Evolutionary conservation across 179 eudicot genomes (phyloP).

Genomic region (Carnegiea gigantea): DNA sequence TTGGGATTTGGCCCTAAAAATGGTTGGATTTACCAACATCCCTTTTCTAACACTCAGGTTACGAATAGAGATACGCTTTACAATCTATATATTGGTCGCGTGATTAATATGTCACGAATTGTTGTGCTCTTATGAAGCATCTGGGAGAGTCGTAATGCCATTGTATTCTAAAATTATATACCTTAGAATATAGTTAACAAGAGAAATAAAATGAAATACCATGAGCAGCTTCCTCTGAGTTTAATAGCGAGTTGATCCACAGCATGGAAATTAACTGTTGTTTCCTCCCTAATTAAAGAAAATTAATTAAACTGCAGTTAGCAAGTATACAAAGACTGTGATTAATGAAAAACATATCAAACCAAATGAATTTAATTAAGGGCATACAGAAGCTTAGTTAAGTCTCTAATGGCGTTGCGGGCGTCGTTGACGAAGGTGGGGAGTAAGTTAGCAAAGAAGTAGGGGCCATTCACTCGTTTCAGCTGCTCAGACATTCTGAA

Average conservation of each 20-base stretch:
- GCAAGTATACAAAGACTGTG: too few relatives aligned
- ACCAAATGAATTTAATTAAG: too few relatives aligned
- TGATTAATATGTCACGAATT: too few relatives aligned
- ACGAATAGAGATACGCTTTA: too few relatives aligned
- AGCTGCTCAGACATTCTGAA: slow-evolving; percentile 22
- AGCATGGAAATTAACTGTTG: slow-evolving; percentile 8
- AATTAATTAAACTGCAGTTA: too few relatives aligned
- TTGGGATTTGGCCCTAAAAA: too few relatives aligned
- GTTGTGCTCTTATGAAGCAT: too few relatives aligned
- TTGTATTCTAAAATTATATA: background rate
- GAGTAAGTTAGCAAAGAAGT: slow-evolving; percentile 32
- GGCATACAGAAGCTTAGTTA: slow-evolving; percentile 23
- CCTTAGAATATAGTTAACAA: background rate
- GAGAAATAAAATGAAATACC: slow-evolving; percentile 11
- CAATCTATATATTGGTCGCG: too few relatives aligned
- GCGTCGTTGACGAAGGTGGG: slow-evolving; percentile 25
- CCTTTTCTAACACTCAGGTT: too few relatives aligned
- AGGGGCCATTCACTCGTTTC: slow-evolving; percentile 24
- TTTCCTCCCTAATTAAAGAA: slow-evolving; percentile 17
- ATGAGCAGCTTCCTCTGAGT: slow-evolving; percentile 28
- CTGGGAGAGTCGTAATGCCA: too few relatives aligned
- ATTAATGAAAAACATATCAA: too few relatives aligned
- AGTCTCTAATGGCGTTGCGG: slow-evolving; percentile 14
- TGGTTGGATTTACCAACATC: too few relatives aligned
- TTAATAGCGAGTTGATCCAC: slow-evolving; percentile 33